Conservation (phyloP, 306 rosid species). For the Glycine latifolia region DNA sequence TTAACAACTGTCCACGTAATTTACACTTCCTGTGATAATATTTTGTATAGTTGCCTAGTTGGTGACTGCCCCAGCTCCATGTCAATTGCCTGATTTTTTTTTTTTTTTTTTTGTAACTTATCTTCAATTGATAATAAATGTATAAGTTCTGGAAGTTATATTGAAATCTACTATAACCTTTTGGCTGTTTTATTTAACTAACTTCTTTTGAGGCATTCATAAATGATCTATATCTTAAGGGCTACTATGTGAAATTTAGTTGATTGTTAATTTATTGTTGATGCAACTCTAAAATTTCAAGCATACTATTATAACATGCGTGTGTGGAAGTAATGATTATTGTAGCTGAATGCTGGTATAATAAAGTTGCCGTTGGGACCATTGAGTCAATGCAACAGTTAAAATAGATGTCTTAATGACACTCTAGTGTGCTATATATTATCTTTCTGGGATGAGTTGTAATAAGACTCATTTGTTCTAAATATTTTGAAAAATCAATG, state of each 20-base stretch:
- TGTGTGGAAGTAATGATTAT: background rate
- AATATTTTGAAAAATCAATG: background rate
- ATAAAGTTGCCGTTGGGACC: background rate
- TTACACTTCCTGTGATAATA: background rate
- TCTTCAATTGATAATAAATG: background rate
- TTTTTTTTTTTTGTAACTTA: background rate
- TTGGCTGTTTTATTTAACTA: background rate
- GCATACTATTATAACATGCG: conserved; percentile 15
- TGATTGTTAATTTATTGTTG: background rate
- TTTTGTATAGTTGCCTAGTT: background rate
- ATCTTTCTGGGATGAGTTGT: conserved; percentile 25
- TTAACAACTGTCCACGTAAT: background rate
- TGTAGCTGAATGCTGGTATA: conserved; percentile 15
- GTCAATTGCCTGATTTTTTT: background rate
- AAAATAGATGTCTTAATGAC: background rate
- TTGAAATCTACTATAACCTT: background rate
- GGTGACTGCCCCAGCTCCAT: background rate
- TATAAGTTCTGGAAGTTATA: background rate
- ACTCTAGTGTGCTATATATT: background rate
- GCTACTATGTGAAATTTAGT: conserved; percentile 6
- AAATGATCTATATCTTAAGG: conserved; percentile 3
- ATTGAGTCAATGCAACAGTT: conserved; percentile 3
- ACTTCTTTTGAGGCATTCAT: background rate
- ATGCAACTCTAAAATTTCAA: background rate
- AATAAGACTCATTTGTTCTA: background rate